Base-by-base conservation (phyloP, 345 rosid species). In the Hibiscus mutabilis region DNA sequence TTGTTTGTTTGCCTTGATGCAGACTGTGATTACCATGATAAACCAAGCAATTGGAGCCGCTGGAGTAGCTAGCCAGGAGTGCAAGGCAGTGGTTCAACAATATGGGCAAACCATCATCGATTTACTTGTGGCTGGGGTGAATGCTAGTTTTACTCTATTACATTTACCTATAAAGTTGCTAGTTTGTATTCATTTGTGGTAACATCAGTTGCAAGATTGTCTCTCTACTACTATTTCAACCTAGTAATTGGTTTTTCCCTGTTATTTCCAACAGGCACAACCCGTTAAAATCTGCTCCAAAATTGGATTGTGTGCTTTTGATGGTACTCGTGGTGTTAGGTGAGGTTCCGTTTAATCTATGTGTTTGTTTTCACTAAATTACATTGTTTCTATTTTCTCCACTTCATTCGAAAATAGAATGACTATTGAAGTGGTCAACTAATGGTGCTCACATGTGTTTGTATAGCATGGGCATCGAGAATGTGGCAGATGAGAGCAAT, bases 41-140 rank as follows among this genome's bases (percentile, higher is more conserved):
- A 91, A 91, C 78, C 89, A 82, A 11, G 98, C 96, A 24, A 94
- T 91, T 83, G 97, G 95, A 80, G 98, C 96, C 22, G 46, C 84
- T 44, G 98, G 97, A 68, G 73, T 90, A 60, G 91, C 76, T 74
- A 91, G 91, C 82, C 85, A 88, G 66, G 86, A 94, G 76, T 91
- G 97, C 88, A 87, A 90, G 60, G 53, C 85, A 6, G 90, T 95
- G 60, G 93, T 92, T 77, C 81, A 90, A 68, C 84, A 92, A 75
- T 95, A 92, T 72, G 97, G 99, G 52, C 84, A 85, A 78, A 84
- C 83, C 71, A 90, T 92, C 73, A 64, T 95, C 59, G 77, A 87
- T 71, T 77, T 89, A 79, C 92, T 95, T 73, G 68, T 88, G 68
- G 80, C 77, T 11, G 80, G 87, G 86, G 97, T 90, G 67, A 65